Percentiles rank a stretch among this genome's conserved stretches.
Conservation (phyloP, 768 basidiomycete genomes). For the Tricholoma hemisulphureum region DNA sequence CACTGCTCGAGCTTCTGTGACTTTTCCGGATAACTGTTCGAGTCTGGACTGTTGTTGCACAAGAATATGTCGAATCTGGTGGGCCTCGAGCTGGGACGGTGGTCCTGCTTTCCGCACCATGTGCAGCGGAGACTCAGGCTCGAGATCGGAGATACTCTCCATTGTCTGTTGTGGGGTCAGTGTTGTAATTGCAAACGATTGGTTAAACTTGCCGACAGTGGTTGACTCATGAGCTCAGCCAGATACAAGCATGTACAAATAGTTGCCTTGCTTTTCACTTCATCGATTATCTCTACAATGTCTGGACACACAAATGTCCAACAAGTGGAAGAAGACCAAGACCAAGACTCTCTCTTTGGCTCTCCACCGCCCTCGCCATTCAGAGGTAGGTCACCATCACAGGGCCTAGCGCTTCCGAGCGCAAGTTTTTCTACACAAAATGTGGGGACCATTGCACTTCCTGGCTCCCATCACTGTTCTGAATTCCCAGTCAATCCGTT, state of each 20-base stretch:
- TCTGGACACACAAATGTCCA: conserved; percentile 6
- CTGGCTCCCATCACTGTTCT: conserved; percentile 89
- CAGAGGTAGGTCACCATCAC: conserved; percentile 74
- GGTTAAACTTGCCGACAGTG: no score
- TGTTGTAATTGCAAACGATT: no score
- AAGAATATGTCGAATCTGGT: not conserved
- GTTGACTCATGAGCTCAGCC: no score
- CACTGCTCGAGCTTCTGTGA: conserved; percentile 4
- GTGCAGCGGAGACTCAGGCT: not conserved
- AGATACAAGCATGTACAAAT: no score
- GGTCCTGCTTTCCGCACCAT: not conserved
- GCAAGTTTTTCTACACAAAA: conserved; percentile 61
- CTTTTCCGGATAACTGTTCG: not conserved
- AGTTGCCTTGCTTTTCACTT: no score
- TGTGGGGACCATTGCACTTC: conserved; percentile 98
- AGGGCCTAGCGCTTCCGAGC: conserved; percentile 57
- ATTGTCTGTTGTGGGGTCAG: not conserved
- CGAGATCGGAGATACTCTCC: not conserved
- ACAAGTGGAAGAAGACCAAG: conserved; percentile 45
- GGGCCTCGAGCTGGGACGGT: no score
- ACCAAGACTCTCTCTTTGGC: conserved; percentile 77
- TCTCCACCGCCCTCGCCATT: conserved; percentile 70
- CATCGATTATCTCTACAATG: no score
- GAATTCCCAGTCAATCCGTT: conserved; percentile 79
- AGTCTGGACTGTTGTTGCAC: not conserved